phyloP scores from a whole-genome alignment of 345 rosid genomes.

The Laguncularia racemosa region DNA sequence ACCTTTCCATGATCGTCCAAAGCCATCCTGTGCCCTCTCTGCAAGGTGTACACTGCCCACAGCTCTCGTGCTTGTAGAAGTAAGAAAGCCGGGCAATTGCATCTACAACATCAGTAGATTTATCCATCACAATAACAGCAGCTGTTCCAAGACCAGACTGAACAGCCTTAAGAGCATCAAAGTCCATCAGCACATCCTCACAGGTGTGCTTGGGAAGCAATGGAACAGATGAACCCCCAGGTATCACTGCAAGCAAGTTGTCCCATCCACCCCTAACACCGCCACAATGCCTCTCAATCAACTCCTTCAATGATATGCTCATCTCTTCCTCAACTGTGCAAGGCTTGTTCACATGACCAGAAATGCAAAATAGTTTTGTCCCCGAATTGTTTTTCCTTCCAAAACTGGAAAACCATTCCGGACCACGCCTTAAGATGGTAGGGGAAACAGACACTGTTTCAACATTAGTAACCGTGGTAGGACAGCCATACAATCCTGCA shows the following conservation, averaged over 20 bases:
- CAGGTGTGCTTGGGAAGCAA: constrained; percentile 76
- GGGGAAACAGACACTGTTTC: constrained; percentile 98
- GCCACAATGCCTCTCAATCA: constrained; percentile 92
- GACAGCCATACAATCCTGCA: constrained; percentile 96
- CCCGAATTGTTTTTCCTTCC: constrained; percentile 95
- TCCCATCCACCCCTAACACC: constrained; percentile 98
- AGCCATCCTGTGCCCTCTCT: constrained; percentile 98
- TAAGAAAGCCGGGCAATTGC: constrained; percentile 96
- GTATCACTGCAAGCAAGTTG: constrained; percentile 89
- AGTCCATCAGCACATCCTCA: constrained; percentile 94
- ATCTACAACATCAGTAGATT: constrained; percentile 95
- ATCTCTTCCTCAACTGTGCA: constrained; percentile 97
- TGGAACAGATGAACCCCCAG: constrained; percentile 95
- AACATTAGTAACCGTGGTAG: constrained; percentile 92
- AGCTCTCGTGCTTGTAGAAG: constrained; percentile 98
- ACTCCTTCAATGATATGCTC: constrained; percentile 89
- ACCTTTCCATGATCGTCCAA: constrained; percentile 98
- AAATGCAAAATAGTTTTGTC: constrained; percentile 74
- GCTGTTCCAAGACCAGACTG: constrained; percentile 91
- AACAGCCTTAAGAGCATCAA: constrained; percentile 96
- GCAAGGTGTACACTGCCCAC: constrained; percentile 99
- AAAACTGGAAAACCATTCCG: constrained; percentile 98
- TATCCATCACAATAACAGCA: constrained; percentile 97
- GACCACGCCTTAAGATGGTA: constrained; percentile 90
- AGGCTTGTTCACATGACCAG: constrained; percentile 93